Evolutionary conservation across 2,329 filamentous ascomycete species (phyloP).

Genomic region (Fusarium kyushuense): DNA sequence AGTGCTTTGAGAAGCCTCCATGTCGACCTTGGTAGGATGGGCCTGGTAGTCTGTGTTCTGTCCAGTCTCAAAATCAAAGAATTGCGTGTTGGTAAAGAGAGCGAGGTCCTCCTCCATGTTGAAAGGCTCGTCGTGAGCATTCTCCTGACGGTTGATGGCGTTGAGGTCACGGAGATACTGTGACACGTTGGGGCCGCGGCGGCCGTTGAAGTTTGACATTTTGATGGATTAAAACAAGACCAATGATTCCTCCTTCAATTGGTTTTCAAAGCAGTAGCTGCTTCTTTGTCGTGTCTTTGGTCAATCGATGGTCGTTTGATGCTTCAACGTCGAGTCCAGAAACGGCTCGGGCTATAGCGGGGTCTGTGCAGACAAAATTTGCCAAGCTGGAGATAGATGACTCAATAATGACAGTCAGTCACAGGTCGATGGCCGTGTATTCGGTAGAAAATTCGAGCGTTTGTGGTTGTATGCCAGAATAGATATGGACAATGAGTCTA

Average conservation of each 20-base stretch:
- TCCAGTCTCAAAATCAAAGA: constrained; percentile 81
- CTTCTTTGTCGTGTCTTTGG: constrained; percentile 23
- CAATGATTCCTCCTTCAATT: constrained; percentile 4
- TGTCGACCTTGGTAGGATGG: constrained; percentile 60
- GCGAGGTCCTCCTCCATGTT: constrained; percentile 78
- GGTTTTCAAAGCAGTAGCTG: background rate
- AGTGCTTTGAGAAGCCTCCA: constrained; percentile 50
- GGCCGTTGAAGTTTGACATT: constrained; percentile 82
- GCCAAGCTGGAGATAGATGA: constrained; percentile 29
- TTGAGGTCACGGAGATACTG: constrained; percentile 91
- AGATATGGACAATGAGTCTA: constrained; percentile 14
- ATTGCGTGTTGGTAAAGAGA: constrained; percentile 85
- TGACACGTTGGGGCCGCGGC: constrained; percentile 87
- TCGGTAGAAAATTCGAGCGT: constrained; percentile 7
- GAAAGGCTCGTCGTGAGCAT: constrained; percentile 67
- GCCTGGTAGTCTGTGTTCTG: constrained; percentile 69
- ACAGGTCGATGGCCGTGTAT: constrained; percentile 10
- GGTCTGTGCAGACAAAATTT: constrained; percentile 47
- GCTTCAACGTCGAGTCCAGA: constrained; percentile 18
- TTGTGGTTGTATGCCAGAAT: constrained; percentile 20
- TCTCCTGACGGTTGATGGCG: constrained; percentile 72
- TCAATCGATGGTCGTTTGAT: constrained; percentile 10
- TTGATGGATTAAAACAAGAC: constrained; percentile 14
- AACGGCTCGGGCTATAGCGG: constrained; percentile 38
- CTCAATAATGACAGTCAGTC: constrained; percentile 15